Evolutionary conservation across 2,329 filamentous ascomycete species (phyloP).

Genomic region (Parastagonospora nodorum): DNA sequence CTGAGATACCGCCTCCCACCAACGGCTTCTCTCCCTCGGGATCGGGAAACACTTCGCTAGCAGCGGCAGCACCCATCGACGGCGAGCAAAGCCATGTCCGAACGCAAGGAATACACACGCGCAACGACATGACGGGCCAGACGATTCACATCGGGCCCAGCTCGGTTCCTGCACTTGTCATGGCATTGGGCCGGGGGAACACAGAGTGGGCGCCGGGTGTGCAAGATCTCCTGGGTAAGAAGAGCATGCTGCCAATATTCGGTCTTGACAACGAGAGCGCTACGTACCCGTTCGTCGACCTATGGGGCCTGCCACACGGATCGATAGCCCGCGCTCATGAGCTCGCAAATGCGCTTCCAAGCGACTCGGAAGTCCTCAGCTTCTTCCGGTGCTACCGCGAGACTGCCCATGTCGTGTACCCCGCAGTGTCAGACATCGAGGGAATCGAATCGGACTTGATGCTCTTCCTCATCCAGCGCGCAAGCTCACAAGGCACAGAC

Average conservation of each 20-base stretch:
- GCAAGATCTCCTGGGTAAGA: constrained; percentile 61
- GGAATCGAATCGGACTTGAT: constrained; percentile 61
- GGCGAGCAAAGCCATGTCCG: constrained; percentile 49
- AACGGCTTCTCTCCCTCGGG: constrained; percentile 42
- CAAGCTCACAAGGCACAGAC: constrained; percentile 48
- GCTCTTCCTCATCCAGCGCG: constrained; percentile 59
- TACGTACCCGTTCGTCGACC: constrained; percentile 68
- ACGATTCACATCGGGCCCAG: constrained; percentile 66
- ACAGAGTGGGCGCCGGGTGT: constrained; percentile 56
- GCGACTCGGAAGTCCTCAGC: constrained; percentile 62
- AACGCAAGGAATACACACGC: constrained; percentile 64
- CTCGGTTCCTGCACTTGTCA: constrained; percentile 66
- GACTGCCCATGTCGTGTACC: constrained; percentile 64
- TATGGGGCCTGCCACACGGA: constrained; percentile 65
- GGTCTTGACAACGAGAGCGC: constrained; percentile 68
- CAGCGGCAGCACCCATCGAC: constrained; percentile 42
- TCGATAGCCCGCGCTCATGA: constrained; percentile 62
- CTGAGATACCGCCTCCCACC: constrained; percentile 39
- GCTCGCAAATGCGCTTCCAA: constrained; percentile 63
- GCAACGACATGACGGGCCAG: constrained; percentile 63
- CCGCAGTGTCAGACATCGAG: constrained; percentile 62
- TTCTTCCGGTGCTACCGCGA: constrained; percentile 64
- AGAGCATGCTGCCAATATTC: constrained; percentile 65
- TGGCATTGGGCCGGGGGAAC: constrained; percentile 53
- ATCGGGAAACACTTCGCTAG: constrained; percentile 39